These are phyloP conservation scores for Coniochaeta sp. DNA, from an alignment of 2,329 filamentous ascomycete species.

Conservation along the genomic window DNA sequence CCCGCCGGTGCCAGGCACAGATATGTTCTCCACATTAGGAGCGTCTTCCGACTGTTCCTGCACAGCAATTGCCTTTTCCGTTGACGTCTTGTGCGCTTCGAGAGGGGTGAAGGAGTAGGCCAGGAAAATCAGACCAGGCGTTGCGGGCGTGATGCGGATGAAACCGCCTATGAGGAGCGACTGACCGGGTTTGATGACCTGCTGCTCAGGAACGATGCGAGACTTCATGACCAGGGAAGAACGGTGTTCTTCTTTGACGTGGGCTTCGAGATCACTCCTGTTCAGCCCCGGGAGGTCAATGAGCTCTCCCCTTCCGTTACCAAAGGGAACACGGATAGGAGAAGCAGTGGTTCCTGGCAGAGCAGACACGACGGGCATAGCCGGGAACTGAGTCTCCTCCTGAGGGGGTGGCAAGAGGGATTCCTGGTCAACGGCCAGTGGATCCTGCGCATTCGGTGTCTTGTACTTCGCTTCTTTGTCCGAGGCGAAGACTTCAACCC, in stretches of 20 bases:
- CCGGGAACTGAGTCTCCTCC: constrained; percentile 65
- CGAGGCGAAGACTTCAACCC: constrained; percentile 20
- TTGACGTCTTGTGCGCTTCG: constrained; percentile 66
- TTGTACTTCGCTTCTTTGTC: not conserved
- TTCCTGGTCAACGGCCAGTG: constrained; percentile 26
- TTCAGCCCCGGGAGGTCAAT: constrained; percentile 86
- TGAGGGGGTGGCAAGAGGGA: constrained; percentile 70
- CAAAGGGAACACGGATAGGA: constrained; percentile 88
- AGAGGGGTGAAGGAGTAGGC: constrained; percentile 85
- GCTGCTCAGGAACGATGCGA: constrained; percentile 66
- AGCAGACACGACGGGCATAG: constrained; percentile 79
- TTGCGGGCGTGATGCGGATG: constrained; percentile 75
- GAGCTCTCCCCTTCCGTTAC: constrained; percentile 77
- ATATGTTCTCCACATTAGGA: constrained; percentile 55
- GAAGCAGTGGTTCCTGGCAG: constrained; percentile 91
- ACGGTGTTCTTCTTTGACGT: constrained; percentile 60
- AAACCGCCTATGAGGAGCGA: constrained; percentile 81
- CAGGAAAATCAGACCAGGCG: constrained; percentile 58
- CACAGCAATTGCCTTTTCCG: constrained; percentile 68
- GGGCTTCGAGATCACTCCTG: constrained; percentile 63
- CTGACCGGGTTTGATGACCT: constrained; percentile 64
- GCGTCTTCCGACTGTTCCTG: constrained; percentile 55
- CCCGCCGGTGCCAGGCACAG: constrained; percentile 46
- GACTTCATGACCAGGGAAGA: constrained; percentile 69
- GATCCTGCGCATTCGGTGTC: constrained; percentile 3